A percentile compares a stretch with the other conserved stretches of the same genome.
Conservation (phyloP, 352 stramenopile genomes). For the Phytophthora vignae region DNA sequence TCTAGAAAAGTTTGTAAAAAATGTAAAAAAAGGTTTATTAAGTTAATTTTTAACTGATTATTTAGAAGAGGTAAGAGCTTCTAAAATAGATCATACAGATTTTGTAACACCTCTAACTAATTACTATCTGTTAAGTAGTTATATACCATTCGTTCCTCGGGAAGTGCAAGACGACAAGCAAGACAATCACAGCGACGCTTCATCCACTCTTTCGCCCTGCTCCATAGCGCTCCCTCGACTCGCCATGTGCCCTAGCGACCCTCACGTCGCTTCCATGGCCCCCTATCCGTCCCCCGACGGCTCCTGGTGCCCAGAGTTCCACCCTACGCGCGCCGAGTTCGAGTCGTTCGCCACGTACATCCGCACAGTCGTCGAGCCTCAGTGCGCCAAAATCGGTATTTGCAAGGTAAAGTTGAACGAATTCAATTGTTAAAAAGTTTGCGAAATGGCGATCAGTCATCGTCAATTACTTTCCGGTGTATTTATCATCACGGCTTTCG, state of each 20-base stretch:
- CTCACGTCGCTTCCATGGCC: background rate
- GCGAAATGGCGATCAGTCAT: background rate
- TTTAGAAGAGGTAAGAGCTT: too few species aligned
- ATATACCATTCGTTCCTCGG: background rate
- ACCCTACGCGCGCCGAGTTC: constrained; percentile 87
- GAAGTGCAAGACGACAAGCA: background rate
- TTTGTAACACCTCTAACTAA: too few species aligned
- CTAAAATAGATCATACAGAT: too few species aligned
- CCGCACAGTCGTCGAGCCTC: constrained; percentile 79
- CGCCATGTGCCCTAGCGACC: constrained; percentile 35
- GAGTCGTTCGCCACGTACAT: constrained; percentile 87
- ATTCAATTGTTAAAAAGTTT: constrained; percentile 5
- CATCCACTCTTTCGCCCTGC: background rate
- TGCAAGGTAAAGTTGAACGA: constrained; percentile 82
- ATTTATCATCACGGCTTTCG: background rate
- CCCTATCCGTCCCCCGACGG: constrained; percentile 34
- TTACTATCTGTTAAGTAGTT: too few species aligned
- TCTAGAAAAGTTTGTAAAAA: too few species aligned
- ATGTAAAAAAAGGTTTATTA: too few species aligned
- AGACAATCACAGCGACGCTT: constrained; percentile 24
- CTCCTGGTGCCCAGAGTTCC: constrained; percentile 87
- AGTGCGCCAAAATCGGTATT: constrained; percentile 81
- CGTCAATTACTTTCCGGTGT: background rate
- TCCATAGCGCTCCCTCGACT: background rate
- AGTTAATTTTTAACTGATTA: too few species aligned